Evolutionary conservation across 75 land plant species (phyloP), one percentile per base, ranked within the genome.

Genomic region (Sequoia sempervirens): DNA sequence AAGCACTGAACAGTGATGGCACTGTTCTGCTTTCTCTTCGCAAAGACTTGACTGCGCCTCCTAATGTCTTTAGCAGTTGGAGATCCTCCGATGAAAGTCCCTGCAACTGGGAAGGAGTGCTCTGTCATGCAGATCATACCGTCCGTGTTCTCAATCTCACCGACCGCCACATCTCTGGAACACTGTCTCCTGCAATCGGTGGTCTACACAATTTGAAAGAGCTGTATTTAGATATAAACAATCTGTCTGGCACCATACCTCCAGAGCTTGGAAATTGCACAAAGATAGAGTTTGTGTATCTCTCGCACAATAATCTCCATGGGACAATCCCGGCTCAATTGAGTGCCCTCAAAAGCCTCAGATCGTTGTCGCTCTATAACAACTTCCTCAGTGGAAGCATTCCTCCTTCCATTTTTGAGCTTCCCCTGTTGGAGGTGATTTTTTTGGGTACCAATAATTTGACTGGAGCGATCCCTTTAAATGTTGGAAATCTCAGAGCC

Each of bases 281-380:
- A n/a, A 78, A 80, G 6, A 40, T 90, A 8, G 75, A 74, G 56
- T 50, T 13, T 32, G 46, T 85, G 26, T 82, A 88, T 47, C 85
- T 90, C 73, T 90, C 85, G 17, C 79, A 83, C 37, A 90, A 90
- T 85, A 83, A 85, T 69, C 75, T 90, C 37, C 83, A 80, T 1
- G 91, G 91, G 0, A 43, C 14, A 17, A 79, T 90, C 53, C 94
- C 94, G 5, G 4, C 37, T 15, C 85, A 83, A 43, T 56, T 90
- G 74, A 87, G 91, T 23, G 28, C 46, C 12, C 68, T 90, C 52
- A 41, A 23, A 30, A 40, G 75, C 15, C 86, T 90, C 4, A 36
- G 28, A 17, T 53, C 52, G 53, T n/a, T 90, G 30, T 32, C 86
- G 5, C 70, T 79, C 6, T 82, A 73, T 41, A 83, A 85, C 28